Percentiles rank a stretch among this genome's conserved stretches.
Conservation (phyloP, 768 basidiomycete species). For the Porpolomopsis calyptriformis region DNA sequence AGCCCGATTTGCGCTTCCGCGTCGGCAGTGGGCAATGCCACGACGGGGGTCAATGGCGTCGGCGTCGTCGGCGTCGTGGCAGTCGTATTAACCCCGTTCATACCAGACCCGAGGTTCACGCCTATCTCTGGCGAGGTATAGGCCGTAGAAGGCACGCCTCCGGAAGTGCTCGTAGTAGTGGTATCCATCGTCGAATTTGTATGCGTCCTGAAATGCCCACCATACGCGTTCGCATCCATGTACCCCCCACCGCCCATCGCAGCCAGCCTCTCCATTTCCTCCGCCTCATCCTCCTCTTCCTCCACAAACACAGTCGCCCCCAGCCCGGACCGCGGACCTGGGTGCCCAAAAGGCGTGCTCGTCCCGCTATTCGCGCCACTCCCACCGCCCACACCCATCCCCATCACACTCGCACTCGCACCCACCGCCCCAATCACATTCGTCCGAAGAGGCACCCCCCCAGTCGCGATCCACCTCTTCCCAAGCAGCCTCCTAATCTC, state of each 20-base stretch:
- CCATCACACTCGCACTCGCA: constrained; percentile 15
- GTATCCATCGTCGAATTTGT: constrained; percentile 37
- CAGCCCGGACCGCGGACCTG: constrained; percentile 39
- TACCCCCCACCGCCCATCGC: constrained; percentile 10
- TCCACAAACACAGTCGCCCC: constrained; percentile 45
- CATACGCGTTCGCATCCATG: constrained; percentile 3
- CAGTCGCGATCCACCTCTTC: constrained; percentile 64
- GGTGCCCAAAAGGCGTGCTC: constrained; percentile 55
- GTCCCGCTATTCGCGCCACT: constrained; percentile 55
- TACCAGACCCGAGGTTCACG: constrained; percentile 15
- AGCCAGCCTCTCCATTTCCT: constrained; percentile 40
- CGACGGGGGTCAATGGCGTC: constrained; percentile 56
- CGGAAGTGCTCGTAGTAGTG: constrained; percentile 21
- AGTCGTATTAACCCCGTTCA: constrained; percentile 12
- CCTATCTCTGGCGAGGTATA: constrained; percentile 59
- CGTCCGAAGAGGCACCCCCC: constrained; percentile 48
- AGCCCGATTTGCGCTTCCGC: constrained; percentile 66
- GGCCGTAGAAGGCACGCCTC: constrained; percentile 30
- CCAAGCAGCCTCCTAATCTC: constrained; percentile 61
- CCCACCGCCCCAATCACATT: constrained; percentile 38
- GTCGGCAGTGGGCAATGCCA: constrained; percentile 61
- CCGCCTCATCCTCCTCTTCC: constrained; percentile 68
- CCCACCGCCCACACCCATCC: constrained; percentile 14
- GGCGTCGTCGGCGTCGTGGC: constrained; percentile 38
- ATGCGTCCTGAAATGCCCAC: constrained; percentile 35